Evolutionary conservation across 805 yeast genomes (phyloP), one percentile per base, ranked within the genome.

Genomic region (Sugiyamaella mastotermitis): DNA sequence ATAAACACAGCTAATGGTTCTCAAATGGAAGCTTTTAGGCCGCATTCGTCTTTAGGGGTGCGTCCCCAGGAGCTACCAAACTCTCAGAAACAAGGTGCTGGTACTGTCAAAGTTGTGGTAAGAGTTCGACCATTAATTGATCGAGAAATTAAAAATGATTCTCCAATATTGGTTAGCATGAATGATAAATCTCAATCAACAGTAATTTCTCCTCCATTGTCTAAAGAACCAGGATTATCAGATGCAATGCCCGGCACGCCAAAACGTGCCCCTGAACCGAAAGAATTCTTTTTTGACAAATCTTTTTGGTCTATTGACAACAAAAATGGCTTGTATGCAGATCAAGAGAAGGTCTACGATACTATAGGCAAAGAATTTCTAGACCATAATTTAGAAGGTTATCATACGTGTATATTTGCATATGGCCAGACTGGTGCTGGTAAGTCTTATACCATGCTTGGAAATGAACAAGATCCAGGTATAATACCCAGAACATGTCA

Each of bases 341-440:
- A 68, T 27, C 88, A 83, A 52, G 31, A 51, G 5, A 55, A 55
- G 1, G 71, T 81, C 3, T 83, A 79, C 50, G 52, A 59, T 2
- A 56, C 61, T 9, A 65, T 77, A 13, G 94, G 88, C 0, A 64
- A 66, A 8, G 78, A 76, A 29, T 64, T 80, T 41, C 59, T 83
- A 5, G 67, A 71, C 19, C 85, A 77, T 63, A 67, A 83, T 3
- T 55, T 82, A 36, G 73, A 72, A 46, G 94, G 94, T 0, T 78
- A 69, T 55, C 79, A 81, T 46, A 80, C 83, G 2, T 80, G 85
- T 53, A 76, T 81, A 1, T 76, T 80, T 56, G 86, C 87, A 1
- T 80, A 81, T 50, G 88, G 87, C 4, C 94, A 85, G 56, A 85
- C 94, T 0, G 88, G 83, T 1, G 72, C 92, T 0, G 95, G 95